Evolutionary conservation across 2,329 filamentous ascomycete species (phyloP).

Genomic region (Venturia aucupariae): DNA sequence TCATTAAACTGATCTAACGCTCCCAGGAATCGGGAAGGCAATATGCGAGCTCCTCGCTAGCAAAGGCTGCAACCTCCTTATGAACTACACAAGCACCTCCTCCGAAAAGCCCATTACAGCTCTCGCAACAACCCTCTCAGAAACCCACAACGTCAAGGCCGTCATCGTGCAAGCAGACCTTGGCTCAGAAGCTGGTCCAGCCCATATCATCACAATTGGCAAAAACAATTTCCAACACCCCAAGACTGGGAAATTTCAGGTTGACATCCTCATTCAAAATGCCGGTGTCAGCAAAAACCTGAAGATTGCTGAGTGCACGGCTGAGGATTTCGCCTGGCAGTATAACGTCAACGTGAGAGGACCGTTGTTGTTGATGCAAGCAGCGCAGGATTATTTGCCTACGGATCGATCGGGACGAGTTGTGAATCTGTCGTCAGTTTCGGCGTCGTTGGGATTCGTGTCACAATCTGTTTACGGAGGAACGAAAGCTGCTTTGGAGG

Average conservation of each 20-base stretch:
- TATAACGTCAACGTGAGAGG: constrained; percentile 78
- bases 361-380: constrained; percentile 68
- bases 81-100: constrained; percentile 62
- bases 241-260: constrained; percentile 48
- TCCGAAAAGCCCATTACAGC: constrained; percentile 43
- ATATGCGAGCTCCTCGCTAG: constrained; percentile 61
- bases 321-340: constrained; percentile 58
- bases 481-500: constrained; percentile 57
- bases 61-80: constrained; percentile 59
- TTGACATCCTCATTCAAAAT: constrained; percentile 85
- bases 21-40: constrained; percentile 60
- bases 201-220: constrained; percentile 49
- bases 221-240: constrained; percentile 50
- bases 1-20: neutral
- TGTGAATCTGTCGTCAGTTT: constrained; percentile 53
- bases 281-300: constrained; percentile 63
- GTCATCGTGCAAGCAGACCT: constrained; percentile 64
- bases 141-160: constrained; percentile 50
- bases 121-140: constrained; percentile 47
- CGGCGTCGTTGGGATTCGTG: constrained; percentile 47
- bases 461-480: constrained; percentile 55
- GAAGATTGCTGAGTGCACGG: constrained; percentile 50
- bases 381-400: constrained; percentile 59
- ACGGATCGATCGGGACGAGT: constrained; percentile 57
- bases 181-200: constrained; percentile 50